Evolutionary conservation across 495 filamentous ascomycete species (phyloP), one percentile per base, ranked within the genome.

Genomic region (Letharia columbiana): DNA sequence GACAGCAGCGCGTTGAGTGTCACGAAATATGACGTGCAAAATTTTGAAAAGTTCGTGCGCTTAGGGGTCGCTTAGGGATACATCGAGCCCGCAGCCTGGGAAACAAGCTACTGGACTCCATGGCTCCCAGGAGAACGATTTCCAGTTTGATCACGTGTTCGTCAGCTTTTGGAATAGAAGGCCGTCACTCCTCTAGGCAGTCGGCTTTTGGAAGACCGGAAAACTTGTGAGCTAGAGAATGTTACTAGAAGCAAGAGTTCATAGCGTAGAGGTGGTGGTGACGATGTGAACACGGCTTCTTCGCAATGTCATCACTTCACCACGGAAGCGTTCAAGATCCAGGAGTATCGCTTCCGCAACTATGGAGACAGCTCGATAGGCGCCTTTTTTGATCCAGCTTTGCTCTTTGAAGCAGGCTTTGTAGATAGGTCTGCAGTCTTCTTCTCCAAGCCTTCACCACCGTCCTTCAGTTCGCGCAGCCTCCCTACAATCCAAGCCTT

Each of bases 31-130:
- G 23, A 28, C 11, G 39, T 45, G 50, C 49, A 33, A 8, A 20
- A 37, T 12, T n/a, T 33, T 35, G 28, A 59, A 64, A 65, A 65
- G 63, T 65, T 65, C 56, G 63, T 65, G 63, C 40, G 40, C n/a
- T 28, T 60, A 60, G 23, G 23, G 41, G 42, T 65, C 31, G 63
- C 41, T 59, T 65, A 4, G 54, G 52, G 54, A 28, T 65, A 7
- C 45, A 23, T 44, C 4, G 9, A 37, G 31, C 63, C 37, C 9
- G 45, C 9, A 35, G 4, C 52, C 28, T 7, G 23, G 23, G 49
- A 15, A 64, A 64, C 18, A 33, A 57, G 61, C 35, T 50, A 54
- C 61, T 39, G 23, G 23, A 28, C 23, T 28, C 35, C 49, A 56
- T 10, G 49, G 10, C 12, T 58, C 20, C 23, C 31, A n/a, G 35